Evolutionary conservation across 208 protist species (phyloP).

Genomic region (Wallacemonas collosoma): DNA sequence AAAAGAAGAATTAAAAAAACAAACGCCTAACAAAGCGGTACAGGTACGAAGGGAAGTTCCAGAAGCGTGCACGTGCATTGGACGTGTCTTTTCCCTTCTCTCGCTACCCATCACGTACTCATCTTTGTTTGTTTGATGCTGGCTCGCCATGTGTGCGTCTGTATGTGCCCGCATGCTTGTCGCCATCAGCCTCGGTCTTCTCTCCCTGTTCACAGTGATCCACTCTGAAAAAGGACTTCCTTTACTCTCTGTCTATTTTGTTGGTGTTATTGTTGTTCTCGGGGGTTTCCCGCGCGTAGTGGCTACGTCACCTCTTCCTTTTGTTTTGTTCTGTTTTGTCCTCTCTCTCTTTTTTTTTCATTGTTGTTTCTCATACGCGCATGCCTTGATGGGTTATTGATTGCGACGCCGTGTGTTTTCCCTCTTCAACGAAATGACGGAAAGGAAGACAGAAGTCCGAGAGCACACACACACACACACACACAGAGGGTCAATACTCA

Average conservation of each 20-base stretch:
- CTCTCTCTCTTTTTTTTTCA: constrained; percentile 6
- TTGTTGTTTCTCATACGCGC: constrained; percentile 5
- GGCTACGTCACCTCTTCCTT: not conserved
- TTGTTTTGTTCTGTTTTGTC: not conserved
- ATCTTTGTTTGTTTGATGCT: no score
- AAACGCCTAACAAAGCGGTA: not conserved
- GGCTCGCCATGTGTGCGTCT: not conserved
- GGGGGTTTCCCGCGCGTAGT: not conserved
- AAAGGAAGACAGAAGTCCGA: not conserved
- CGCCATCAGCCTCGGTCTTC: not conserved
- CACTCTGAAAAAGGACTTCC: not conserved
- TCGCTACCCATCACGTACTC: no score
- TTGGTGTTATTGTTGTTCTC: not conserved
- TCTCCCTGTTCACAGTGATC: not conserved
- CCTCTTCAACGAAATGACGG: no score
- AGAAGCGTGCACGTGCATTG: not conserved
- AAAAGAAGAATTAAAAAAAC: not conserved
- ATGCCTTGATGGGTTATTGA: no score
- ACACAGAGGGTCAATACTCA: not conserved
- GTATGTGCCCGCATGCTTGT: not conserved
- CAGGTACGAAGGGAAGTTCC: not conserved
- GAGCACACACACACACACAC: not conserved
- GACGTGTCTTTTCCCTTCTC: no score
- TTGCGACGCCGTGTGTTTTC: no score
- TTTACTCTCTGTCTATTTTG: constrained; percentile 14